A percentile compares a stretch with the other conserved stretches of the same genome.
Evolutionary conservation across 1,139 yeast genomes (phyloP).

Genomic region (Geotrichum fermentans): DNA sequence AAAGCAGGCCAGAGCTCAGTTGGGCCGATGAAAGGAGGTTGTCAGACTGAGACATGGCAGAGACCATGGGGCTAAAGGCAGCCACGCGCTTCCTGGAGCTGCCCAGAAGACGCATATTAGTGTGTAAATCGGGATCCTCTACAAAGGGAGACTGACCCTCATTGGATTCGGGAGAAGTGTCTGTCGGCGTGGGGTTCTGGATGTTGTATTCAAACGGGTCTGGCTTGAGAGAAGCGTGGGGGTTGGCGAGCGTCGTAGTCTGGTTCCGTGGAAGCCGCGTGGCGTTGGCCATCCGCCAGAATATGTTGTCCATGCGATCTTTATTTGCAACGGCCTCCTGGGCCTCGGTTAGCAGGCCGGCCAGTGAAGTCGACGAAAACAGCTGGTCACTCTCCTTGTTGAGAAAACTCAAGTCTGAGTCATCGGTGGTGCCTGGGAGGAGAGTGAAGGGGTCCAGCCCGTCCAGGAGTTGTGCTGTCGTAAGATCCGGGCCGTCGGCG

Average conservation of each 20-base stretch:
- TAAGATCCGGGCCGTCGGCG: neutral
- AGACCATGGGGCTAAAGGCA: constrained; percentile 18
- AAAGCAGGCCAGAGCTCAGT: constrained; percentile 10
- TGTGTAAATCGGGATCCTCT: constrained; percentile 9
- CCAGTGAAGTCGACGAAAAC: neutral
- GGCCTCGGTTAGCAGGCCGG: constrained; percentile 28
- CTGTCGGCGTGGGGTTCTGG: constrained; percentile 25
- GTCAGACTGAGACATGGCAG: constrained; percentile 5
- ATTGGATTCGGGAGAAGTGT: constrained; percentile 25
- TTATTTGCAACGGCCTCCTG: constrained; percentile 25
- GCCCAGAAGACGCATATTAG: neutral
- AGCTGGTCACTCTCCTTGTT: neutral
- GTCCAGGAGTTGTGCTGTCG: neutral
- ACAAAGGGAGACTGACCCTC: constrained; percentile 19
- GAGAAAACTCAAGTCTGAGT: neutral
- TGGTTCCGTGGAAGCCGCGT: constrained; percentile 3
- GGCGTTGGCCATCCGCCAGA: constrained; percentile 23
- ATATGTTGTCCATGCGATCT: constrained; percentile 27
- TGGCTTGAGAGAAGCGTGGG: constrained; percentile 11
- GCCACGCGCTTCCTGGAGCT: constrained; percentile 18
- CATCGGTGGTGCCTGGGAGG: neutral
- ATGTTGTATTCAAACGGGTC: constrained; percentile 10
- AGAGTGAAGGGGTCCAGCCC: neutral
- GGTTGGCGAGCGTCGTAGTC: neutral
- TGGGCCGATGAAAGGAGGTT: neutral